Base-by-base conservation (phyloP, 2,329 filamentous ascomycete genomes). In the Cryphonectria parasitica region DNA sequence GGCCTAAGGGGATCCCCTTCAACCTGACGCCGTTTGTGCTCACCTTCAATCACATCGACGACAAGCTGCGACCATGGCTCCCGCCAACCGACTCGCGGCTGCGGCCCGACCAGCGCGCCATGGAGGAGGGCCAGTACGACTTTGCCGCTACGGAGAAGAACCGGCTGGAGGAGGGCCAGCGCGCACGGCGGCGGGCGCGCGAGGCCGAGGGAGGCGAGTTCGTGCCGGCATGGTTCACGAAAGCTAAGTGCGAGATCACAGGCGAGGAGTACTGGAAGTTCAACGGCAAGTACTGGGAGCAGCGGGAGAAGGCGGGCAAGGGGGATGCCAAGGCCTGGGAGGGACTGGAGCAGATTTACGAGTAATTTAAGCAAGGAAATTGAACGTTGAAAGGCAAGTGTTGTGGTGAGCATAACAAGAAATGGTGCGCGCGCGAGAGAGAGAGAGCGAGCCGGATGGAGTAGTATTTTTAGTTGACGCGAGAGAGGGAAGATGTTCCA, bases 61-160 rank as follows among this genome's bases (percentile, higher is more conserved):
- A 97, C n/a, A 85, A 88, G n/a, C 86, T 99, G 25, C 84, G 83
- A 66, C 88, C 91, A 5, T 89, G 91, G 82, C 83, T 99, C 22
- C 92, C 96, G 52, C 96, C 96, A 0, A 99, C 96, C 0, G 96
- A 99, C 80, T 97, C 95, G 1, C 88, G 96, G n/a, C 85, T 97
- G 43, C 88, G 96, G 41, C 95, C 96, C 0, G 96, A 99, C 80
- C 96, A 99, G 83, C 88, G 96, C 15, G 96, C 96, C 1, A 99
- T 99, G 96, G 96, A 99, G 80, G 95, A 98, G 73, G 96, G 95
- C n/a, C 89, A 95, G 81, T 99, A 99, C 78, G 95, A 98, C 77
- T 86, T 96, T 71, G 96, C 96, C 1, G 96, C 95, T 0, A 89
- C 88, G 6, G 96, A 99, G 84, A 99, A 99, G 88, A 96, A 95